These are phyloP conservation scores for Mucor circinelloides DNA, from an alignment of 371 early-diverging fungal species.

Conservation along the genomic window DNA sequence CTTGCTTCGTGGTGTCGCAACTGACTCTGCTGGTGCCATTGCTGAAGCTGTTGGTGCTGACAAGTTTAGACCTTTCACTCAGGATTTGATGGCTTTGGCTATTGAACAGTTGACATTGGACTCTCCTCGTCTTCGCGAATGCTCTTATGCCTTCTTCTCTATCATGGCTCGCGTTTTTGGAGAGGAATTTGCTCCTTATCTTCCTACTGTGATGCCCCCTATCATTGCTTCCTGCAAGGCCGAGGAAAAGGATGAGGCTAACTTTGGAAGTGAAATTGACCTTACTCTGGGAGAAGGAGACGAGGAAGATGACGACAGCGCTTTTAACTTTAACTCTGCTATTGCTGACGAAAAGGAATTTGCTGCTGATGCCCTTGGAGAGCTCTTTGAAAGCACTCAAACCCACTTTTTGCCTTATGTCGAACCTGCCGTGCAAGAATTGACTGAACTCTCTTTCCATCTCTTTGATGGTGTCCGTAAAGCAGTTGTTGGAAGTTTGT, in stretches of 20 bases:
- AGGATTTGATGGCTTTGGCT: slow-evolving; percentile 74
- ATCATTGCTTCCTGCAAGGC: slow-evolving; percentile 74
- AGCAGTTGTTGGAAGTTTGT: slow-evolving; percentile 69
- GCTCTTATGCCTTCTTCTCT: slow-evolving; percentile 86
- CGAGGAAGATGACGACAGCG: slow-evolving; percentile 59
- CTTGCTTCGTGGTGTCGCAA: slow-evolving; percentile 84
- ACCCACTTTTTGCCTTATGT: slow-evolving; percentile 84
- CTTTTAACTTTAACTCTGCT: slow-evolving; percentile 75
- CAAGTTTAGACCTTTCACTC: slow-evolving; percentile 74
- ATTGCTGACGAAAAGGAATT: slow-evolving; percentile 92
- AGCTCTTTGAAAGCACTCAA: slow-evolving; percentile 80
- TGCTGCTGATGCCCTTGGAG: slow-evolving; percentile 85
- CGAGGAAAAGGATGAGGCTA: slow-evolving; percentile 65
- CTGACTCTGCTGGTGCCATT: slow-evolving; percentile 84
- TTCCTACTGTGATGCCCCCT: slow-evolving; percentile 76
- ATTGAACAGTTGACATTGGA: slow-evolving; percentile 77
- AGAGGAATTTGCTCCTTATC: slow-evolving; percentile 79
- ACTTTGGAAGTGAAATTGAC: slow-evolving; percentile 50
- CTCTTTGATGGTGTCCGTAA: slow-evolving; percentile 85
- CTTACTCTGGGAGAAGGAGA: slow-evolving; percentile 43
- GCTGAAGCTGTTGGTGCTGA: slow-evolving; percentile 89
- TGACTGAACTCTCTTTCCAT: slow-evolving; percentile 68
- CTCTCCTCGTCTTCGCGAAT: slow-evolving; percentile 78
- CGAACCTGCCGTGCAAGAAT: slow-evolving; percentile 65
- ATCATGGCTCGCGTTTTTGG: slow-evolving; percentile 82